phyloP scores from a whole-genome alignment of 2,329 filamentous ascomycete genomes.

The Fusarium vanettenii region DNA sequence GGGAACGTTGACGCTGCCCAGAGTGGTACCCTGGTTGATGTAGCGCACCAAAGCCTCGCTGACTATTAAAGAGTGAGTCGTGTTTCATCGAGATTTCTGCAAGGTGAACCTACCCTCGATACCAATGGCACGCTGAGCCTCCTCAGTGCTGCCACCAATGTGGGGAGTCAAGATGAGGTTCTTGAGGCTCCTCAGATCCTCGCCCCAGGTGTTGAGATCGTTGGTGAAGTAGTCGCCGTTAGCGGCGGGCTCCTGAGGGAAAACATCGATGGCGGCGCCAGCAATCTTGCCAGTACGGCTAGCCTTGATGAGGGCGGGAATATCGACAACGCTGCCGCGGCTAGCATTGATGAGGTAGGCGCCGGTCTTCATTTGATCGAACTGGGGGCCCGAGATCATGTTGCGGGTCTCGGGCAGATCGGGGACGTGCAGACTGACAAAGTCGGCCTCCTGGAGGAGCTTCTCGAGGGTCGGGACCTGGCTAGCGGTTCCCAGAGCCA shows the following conservation, averaged over 20 bases:
- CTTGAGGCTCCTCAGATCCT: constrained; percentile 85
- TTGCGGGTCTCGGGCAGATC: constrained; percentile 93
- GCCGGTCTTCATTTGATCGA: constrained; percentile 91
- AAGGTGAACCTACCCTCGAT: constrained; percentile 71
- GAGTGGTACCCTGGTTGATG: constrained; percentile 92
- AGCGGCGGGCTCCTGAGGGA: constrained; percentile 90
- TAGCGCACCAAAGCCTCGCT: constrained; percentile 89
- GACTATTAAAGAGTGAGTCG: constrained; percentile 61
- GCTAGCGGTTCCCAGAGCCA: constrained; percentile 89
- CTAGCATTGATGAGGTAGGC: constrained; percentile 97
- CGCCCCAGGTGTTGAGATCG: constrained; percentile 83
- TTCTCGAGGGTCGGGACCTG: constrained; percentile 84
- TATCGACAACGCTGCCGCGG: constrained; percentile 93
- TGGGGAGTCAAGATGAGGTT: constrained; percentile 97
- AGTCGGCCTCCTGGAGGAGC: constrained; percentile 85
- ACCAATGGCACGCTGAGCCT: constrained; percentile 96
- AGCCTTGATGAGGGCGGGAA: constrained; percentile 88
- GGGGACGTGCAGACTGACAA: constrained; percentile 94
- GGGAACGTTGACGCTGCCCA: constrained; percentile 96
- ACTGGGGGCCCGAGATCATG: constrained; percentile 84
- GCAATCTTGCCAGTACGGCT: constrained; percentile 89
- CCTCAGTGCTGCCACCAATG: constrained; percentile 97
- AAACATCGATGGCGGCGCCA: constrained; percentile 96
- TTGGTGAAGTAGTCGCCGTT: constrained; percentile 97
- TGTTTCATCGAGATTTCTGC: neutral